Conservation (phyloP, 108 stramenopile species). For the Halocafeteria seosinensis region DNA sequence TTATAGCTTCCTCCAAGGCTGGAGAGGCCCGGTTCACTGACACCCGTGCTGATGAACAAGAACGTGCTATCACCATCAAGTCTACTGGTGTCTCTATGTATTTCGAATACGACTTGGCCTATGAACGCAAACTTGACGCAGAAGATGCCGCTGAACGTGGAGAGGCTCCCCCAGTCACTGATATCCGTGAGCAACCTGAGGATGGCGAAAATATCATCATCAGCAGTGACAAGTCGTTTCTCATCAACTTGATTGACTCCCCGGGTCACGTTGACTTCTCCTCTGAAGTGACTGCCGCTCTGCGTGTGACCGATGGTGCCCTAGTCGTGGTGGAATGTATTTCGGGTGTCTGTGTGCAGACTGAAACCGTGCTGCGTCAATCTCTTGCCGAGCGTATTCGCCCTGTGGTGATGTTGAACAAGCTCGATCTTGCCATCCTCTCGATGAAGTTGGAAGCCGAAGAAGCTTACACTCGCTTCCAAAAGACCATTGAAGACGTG, state of each 20-base stretch:
- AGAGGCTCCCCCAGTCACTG: slow-evolving; percentile 11
- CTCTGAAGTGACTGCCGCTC: slow-evolving; percentile 97
- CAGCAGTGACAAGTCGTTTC: slow-evolving; percentile 56
- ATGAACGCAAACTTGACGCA: slow-evolving; percentile 9
- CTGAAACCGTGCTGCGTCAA: slow-evolving; percentile 98
- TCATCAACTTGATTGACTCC: slow-evolving; percentile 99
- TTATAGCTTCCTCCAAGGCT: slow-evolving; percentile 94
- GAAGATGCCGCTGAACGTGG: slow-evolving; percentile 33
- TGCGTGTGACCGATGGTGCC: slow-evolving; percentile 99
- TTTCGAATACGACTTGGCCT: slow-evolving; percentile 86
- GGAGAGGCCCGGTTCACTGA: slow-evolving; percentile 98
- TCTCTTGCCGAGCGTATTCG: slow-evolving; percentile 90
- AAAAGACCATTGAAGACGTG: slow-evolving; percentile 95
- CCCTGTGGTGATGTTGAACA: slow-evolving; percentile 99
- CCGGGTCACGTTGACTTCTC: slow-evolving; percentile 99
- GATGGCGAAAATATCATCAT: slow-evolving; percentile 4
- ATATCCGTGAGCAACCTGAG: slow-evolving; percentile 6
- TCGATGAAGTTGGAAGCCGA: slow-evolving; percentile 95
- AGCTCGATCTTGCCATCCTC: slow-evolving; percentile 96
- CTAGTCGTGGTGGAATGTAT: slow-evolving; percentile 98
- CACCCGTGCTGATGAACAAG: slow-evolving; percentile 98
- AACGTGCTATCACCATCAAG: slow-evolving; percentile 99
- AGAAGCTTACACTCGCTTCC: slow-evolving; percentile 97
- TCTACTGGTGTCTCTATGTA: slow-evolving; percentile 99
- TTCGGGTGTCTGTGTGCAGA: slow-evolving; percentile 98